Conservation (phyloP, 371 early-diverging fungal genomes). For the Lichtheimia ramosa region DNA sequence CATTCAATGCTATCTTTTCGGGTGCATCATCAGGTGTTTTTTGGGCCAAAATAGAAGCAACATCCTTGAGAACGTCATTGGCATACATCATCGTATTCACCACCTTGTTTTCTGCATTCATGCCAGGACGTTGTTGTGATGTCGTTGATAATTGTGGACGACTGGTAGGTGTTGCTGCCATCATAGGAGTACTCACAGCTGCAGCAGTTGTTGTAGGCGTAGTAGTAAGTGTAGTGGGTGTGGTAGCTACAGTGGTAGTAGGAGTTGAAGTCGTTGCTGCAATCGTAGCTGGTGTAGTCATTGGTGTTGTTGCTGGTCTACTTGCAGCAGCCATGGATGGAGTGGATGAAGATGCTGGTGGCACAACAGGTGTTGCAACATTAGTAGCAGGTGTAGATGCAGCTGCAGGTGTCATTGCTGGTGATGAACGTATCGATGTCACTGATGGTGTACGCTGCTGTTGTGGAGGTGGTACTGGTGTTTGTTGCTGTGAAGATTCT, state of each 20-base stretch:
- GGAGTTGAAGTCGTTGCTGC: neutral
- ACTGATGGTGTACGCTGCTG: constrained; percentile 43
- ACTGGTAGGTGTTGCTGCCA: constrained; percentile 4
- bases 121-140: constrained; percentile 25
- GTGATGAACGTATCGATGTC: constrained; percentile 9
- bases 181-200: neutral
- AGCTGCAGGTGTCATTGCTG: constrained; percentile 7
- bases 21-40: neutral
- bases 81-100: constrained; percentile 30
- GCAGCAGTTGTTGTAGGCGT: neutral
- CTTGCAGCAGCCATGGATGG: neutral
- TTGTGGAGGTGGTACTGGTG: constrained; percentile 62
- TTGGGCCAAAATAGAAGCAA: constrained; percentile 21
- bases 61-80: constrained; percentile 38
- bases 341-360: constrained; percentile 4
- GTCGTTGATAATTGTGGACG: constrained; percentile 3
- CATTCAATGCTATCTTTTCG: neutral
- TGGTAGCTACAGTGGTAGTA: neutral
- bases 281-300: constrained; percentile 7
- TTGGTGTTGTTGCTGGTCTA: constrained; percentile 9
- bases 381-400: constrained; percentile 9
- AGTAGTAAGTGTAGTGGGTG: neutral
- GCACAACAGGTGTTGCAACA: constrained; percentile 35
- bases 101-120: constrained; percentile 34
- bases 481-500: constrained; percentile 15